phyloP scores from a whole-genome alignment of 768 basidiomycete species.

The Naganishia randhawae region DNA sequence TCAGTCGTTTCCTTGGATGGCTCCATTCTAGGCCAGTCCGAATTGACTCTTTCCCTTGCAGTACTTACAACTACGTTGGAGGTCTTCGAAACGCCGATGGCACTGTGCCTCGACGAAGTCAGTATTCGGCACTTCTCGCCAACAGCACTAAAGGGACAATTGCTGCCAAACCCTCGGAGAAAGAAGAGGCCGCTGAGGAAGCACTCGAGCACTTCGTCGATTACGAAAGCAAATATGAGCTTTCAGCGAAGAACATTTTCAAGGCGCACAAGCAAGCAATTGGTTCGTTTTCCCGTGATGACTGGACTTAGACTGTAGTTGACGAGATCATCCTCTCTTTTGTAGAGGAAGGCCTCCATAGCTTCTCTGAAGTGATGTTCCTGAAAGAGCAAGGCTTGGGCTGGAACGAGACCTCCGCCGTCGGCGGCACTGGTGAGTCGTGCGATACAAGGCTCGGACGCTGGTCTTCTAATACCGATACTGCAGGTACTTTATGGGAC shows the following conservation, averaged over 20 bases:
- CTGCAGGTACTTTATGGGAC: conserved; percentile 34
- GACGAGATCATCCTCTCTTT: not conserved
- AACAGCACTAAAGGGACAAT: conserved; percentile 3
- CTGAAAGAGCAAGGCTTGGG: conserved; percentile 28
- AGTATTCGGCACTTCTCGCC: conserved; percentile 30
- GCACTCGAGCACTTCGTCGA: conserved; percentile 30
- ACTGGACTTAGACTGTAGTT: not conserved
- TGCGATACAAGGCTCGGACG: not conserved
- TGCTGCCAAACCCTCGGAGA: conserved; percentile 26
- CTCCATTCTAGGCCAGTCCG: no score
- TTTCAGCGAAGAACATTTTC: conserved; percentile 33
- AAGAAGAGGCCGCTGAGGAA: conserved; percentile 28
- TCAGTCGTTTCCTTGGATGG: not conserved
- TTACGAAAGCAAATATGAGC: conserved; percentile 20
- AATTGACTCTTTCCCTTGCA: not conserved
- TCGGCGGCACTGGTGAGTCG: conserved; percentile 29
- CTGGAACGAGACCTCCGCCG: conserved; percentile 31
- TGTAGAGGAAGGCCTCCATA: conserved; percentile 29
- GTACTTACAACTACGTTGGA: conserved; percentile 30
- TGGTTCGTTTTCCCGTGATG: conserved; percentile 18
- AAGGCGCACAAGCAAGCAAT: conserved; percentile 37
- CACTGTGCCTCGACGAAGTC: conserved; percentile 34
- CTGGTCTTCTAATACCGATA: not conserved
- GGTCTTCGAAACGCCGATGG: conserved; percentile 36
- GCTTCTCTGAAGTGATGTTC: conserved; percentile 28